Conservation (phyloP, 768 basidiomycete genomes). For the Asterophora parasitica region DNA sequence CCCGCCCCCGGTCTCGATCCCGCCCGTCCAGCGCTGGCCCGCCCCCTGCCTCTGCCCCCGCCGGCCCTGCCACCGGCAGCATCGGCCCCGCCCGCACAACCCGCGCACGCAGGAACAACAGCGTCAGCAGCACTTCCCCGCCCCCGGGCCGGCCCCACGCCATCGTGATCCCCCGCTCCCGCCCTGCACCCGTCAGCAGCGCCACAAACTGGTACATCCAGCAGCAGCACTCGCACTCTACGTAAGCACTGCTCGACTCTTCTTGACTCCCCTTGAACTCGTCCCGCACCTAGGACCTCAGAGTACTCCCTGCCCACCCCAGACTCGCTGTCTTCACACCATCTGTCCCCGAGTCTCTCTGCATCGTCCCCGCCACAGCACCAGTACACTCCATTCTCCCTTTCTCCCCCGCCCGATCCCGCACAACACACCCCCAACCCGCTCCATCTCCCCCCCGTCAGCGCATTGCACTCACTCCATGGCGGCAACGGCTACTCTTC, state of each 20-base stretch:
- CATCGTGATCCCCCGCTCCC: slow-evolving; percentile 53
- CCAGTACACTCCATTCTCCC: slow-evolving; percentile 24
- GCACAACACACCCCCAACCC: slow-evolving; percentile 3
- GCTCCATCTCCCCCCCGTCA: slow-evolving; percentile 22
- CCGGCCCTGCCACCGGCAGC: no score
- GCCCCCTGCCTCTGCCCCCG: slow-evolving; percentile 4
- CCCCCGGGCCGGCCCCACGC: slow-evolving; percentile 56
- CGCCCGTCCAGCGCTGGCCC: slow-evolving; percentile 22
- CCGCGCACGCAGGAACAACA: slow-evolving; percentile 53
- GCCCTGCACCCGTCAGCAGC: slow-evolving; percentile 23
- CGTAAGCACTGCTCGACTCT: slow-evolving; percentile 21
- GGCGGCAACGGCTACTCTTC: neutral
- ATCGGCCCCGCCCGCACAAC: slow-evolving; percentile 54
- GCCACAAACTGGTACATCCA: slow-evolving; percentile 26
- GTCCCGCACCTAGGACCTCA: slow-evolving; percentile 3
- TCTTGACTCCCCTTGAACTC: neutral
- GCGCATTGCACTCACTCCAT: slow-evolving; percentile 15
- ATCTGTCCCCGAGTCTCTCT: slow-evolving; percentile 20
- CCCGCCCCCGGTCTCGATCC: slow-evolving; percentile 44
- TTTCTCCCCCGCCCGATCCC: slow-evolving; percentile 20
- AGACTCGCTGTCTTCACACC: slow-evolving; percentile 31
- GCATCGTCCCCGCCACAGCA: slow-evolving; percentile 21
- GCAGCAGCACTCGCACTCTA: slow-evolving; percentile 18
- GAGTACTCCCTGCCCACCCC: slow-evolving; percentile 42
- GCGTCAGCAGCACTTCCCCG: slow-evolving; percentile 53